A percentile compares a stretch with the other conserved stretches of the same genome.
phyloP scores from a whole-genome alignment of 225 moss, liverwort and hornwort species.

The Sphagnum contortum region DNA sequence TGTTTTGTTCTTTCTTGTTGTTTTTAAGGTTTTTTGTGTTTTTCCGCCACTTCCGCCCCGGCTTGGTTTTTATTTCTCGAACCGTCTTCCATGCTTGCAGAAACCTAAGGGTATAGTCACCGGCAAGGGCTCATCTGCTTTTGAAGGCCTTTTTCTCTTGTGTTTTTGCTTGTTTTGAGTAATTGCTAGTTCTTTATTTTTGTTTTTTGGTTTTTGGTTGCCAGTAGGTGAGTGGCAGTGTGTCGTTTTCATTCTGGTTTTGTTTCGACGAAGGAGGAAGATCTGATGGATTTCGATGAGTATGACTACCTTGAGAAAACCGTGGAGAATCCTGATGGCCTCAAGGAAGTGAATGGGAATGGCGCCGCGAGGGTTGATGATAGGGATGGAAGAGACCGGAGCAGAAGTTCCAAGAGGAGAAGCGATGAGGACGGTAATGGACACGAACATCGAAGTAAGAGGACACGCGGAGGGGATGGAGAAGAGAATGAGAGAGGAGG shows the following conservation, averaged over 20 bases:
- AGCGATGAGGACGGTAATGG: constrained; percentile 79
- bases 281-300: constrained; percentile 94
- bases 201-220: no score
- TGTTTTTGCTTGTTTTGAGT: no score
- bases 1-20: no score
- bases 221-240: background rate
- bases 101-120: no score
- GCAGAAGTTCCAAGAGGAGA: constrained; percentile 83
- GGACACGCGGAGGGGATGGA: constrained; percentile 79
- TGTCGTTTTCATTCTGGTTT: background rate
- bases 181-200: no score
- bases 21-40: no score
- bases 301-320: constrained; percentile 98
- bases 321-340: constrained; percentile 61
- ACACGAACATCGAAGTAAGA: constrained; percentile 80
- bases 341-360: constrained; percentile 44
- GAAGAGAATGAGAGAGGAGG: constrained; percentile 44
- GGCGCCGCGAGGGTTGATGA: constrained; percentile 25
- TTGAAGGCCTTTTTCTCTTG: no score
- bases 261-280: background rate
- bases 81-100: no score
- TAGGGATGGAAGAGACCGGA: constrained; percentile 67
- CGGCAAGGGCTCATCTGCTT: no score
- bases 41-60: no score
- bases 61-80: no score